phyloP scores from a whole-genome alignment of 192 early-diverging fungal species.

The Jimgerdemannia lactiflua region DNA sequence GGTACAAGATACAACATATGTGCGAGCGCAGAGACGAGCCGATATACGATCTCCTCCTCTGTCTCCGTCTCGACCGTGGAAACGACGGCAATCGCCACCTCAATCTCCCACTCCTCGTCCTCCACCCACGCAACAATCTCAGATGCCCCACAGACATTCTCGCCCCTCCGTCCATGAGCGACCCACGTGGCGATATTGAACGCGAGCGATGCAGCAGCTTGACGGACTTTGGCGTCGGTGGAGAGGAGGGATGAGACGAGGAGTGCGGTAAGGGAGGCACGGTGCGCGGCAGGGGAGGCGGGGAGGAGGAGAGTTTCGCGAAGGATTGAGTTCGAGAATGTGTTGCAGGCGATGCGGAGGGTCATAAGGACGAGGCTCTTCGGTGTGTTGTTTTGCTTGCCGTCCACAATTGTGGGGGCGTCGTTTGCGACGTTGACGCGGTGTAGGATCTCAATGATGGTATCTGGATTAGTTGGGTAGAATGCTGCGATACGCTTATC shows the following conservation, averaged over 20 bases:
- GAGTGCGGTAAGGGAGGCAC: constrained; percentile 52
- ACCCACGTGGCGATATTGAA: constrained; percentile 64
- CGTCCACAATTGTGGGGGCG: neutral
- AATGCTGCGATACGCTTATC: constrained; percentile 32
- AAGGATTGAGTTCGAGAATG: constrained; percentile 41
- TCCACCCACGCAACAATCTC: constrained; percentile 29
- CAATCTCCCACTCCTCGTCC: constrained; percentile 70
- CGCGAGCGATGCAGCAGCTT: constrained; percentile 62
- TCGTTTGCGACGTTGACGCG: constrained; percentile 16
- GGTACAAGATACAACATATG: constrained; percentile 30
- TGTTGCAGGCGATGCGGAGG: constrained; percentile 65
- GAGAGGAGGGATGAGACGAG: constrained; percentile 60
- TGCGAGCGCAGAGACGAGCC: constrained; percentile 22
- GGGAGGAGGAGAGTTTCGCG: constrained; percentile 29
- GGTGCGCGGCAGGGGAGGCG: constrained; percentile 36
- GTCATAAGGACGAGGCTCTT: constrained; percentile 56
- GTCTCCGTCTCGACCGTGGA: constrained; percentile 47
- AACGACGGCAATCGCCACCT: constrained; percentile 63
- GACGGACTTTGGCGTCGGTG: constrained; percentile 47
- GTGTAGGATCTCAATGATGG: constrained; percentile 8
- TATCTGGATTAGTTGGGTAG: constrained; percentile 37
- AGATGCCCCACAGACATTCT: constrained; percentile 1
- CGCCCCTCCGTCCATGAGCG: constrained; percentile 33
- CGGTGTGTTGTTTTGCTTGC: constrained; percentile 2
- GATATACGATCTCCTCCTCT: constrained; percentile 52